Conservation (phyloP, 495 filamentous ascomycete species). For the Polyplosphaeria fusca region DNA sequence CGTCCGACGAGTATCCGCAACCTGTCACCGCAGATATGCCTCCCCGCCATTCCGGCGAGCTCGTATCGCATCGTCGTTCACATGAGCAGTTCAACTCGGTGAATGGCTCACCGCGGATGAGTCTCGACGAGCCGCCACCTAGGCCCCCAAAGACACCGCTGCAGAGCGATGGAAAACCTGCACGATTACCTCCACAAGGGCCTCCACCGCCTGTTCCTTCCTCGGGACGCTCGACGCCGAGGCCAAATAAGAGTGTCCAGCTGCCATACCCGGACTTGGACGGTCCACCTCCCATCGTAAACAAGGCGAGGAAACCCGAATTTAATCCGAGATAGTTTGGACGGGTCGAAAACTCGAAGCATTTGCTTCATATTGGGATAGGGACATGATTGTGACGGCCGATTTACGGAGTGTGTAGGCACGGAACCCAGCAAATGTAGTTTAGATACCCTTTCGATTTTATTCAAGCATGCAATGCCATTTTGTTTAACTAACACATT, state of each 20-base stretch:
- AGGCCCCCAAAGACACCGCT: conserved; percentile 35
- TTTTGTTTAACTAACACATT: too few relatives aligned
- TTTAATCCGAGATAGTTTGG: conserved; percentile 41
- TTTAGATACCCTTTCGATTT: too few relatives aligned
- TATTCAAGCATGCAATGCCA: too few relatives aligned
- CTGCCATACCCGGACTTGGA: conserved; percentile 79
- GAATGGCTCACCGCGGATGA: conserved; percentile 45
- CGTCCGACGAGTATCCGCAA: conserved; percentile 56
- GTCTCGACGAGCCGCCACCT: conserved; percentile 64
- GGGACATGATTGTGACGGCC: too few relatives aligned
- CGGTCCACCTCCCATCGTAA: conserved; percentile 77
- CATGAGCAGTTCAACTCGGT: conserved; percentile 38
- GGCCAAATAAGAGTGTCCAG: conserved; percentile 35
- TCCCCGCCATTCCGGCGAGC: conserved; percentile 31
- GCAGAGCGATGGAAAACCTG: conserved; percentile 6
- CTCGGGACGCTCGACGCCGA: conserved; percentile 37
- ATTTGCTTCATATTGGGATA: too few relatives aligned
- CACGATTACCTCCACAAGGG: neutral
- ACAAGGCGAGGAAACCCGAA: conserved; percentile 81
- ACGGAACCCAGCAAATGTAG: too few relatives aligned
- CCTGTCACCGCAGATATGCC: conserved; percentile 36
- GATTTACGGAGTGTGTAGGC: too few relatives aligned
- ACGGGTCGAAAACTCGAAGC: too few relatives aligned
- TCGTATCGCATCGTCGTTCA: conserved; percentile 36
- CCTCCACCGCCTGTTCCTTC: conserved; percentile 55